Evolutionary conservation across 495 filamentous ascomycete species (phyloP), one percentile per base, ranked within the genome.

Genomic region (Talaromyces stipitatus): DNA sequence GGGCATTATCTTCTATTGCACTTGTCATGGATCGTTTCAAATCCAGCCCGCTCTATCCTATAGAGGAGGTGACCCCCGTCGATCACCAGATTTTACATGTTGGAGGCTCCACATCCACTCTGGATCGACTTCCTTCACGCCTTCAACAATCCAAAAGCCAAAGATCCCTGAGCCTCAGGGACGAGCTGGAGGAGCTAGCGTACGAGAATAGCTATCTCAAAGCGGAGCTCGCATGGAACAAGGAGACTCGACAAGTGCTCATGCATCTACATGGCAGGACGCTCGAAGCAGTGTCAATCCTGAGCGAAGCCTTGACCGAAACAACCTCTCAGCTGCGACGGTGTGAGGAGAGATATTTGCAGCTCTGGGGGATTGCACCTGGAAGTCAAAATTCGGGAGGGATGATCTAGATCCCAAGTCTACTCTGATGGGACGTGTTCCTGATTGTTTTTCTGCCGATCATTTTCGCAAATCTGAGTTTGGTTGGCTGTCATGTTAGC

Each of bases 201-300:
- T 63, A 63, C 46, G 28, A 63, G 47, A 60, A 56, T 14, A 60
- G 61, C 45, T 63, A 63, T 51, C 36, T 63, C 9, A 58, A 36
- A 41, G 61, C 58, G 16, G 61, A 63, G 56, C 58, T 63, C 23
- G 14, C 57, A 24, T 63, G 46, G 58, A 28, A 63, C 46, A 60
- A 63, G 50, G 58, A 63, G 36, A 58, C 55, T 16, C 58, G 58
- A 33, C 51, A 60, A 38, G 58, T 60, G 28, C 36, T 63, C 24
- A 47, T 63, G 4, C 12, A 56, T 12, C 46, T 63, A 30, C 45
- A 60, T 50, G 45, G 57, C 30, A 52, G 29, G 0, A 51, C 59
- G 11, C 52, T 58, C 36, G 27, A 47, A 20, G 56, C 56, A 7
- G 54, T 60, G 4, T 29, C 32, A n/a, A 48, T 23, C n/a, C n/a